Evolutionary conservation across 176 grass and related monocot genomes (phyloP), one percentile per base, ranked within the genome.

Genomic region (Carex parvula): DNA sequence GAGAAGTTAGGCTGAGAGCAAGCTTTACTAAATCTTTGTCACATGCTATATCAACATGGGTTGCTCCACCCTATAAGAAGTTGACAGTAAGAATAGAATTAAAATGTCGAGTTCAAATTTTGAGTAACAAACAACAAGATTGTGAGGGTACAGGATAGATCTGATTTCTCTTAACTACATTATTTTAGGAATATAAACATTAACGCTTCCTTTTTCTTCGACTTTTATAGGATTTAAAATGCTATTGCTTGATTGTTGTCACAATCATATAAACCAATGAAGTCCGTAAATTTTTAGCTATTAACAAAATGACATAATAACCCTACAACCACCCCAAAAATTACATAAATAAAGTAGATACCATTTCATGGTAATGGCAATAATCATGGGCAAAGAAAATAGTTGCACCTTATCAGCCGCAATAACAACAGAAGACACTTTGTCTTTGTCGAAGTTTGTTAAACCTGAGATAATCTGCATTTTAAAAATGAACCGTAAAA

Each of bases 11-110:
- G 81, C 83, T 79, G 29, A 92, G 59, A 56, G 89, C 91, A 83
- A 98, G 89, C 78, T 93, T 93, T 70, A 95, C 89, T 71, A 98
- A 85, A 29, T 93, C 89, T 15, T 76, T 53, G 37, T 98, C 89
- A 79, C 95, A 98, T 64, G 95, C 93, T 95, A 98, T 98, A 81
- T 98, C 95, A 84, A 98, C 88, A 89, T 95, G 92, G 44, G 93
- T 98, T 35, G 95, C 95, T 70, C 95, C 89, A 87, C 95, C 95
- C 95, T 98, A 83, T 22, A 90, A 78, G 35, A 64, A 94, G 5
- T 87, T 59, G 56, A 79, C 3, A 86, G 83, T 24, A 74, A 77
- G 16, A 57, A 81, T 50, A 60, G 6, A 50, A 81, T 60, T 80
- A 56, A 32, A 80, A 17, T 80, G 4, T 44, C 35, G 44, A 42